phyloP scores from a whole-genome alignment of 1,284 basidiomycete genomes.

The Puccinia triticina region DNA sequence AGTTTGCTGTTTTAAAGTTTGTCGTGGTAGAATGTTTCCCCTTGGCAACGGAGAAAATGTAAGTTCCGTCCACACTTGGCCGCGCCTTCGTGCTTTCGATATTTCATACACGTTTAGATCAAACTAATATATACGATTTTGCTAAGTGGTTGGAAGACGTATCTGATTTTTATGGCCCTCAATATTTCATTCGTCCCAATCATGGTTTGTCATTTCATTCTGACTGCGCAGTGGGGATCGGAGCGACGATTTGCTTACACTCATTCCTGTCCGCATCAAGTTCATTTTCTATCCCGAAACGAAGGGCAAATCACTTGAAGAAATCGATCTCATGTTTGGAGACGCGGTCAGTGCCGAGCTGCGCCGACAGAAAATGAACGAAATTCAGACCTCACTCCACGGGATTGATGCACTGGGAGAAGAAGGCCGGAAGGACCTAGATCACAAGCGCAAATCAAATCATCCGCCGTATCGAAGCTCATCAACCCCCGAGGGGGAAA shows the following conservation, averaged over 20 bases:
- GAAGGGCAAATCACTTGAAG: constrained; percentile 52
- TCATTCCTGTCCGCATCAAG: background rate
- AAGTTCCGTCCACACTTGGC: background rate
- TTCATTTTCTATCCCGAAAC: constrained; percentile 55
- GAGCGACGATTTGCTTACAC: too few relatives aligned
- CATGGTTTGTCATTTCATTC: constrained; percentile 41
- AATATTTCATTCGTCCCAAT: constrained; percentile 53
- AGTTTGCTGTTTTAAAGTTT: constrained; percentile 24
- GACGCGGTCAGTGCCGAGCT: constrained; percentile 31
- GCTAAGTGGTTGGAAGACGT: constrained; percentile 57
- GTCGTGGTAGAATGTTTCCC: constrained; percentile 46
- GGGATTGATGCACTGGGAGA: too few relatives aligned
- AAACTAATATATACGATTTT: background rate
- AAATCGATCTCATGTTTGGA: constrained; percentile 48
- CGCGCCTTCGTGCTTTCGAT: background rate
- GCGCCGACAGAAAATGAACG: background rate
- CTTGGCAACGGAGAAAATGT: constrained; percentile 52
- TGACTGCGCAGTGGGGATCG: too few relatives aligned
- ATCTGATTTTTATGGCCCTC: constrained; percentile 55
- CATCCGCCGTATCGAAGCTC: too few relatives aligned
- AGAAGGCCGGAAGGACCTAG: too few relatives aligned
- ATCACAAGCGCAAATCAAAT: too few relatives aligned
- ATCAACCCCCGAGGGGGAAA: too few relatives aligned
- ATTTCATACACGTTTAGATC: too few relatives aligned
- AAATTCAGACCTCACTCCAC: too few relatives aligned